Base-by-base conservation (phyloP, 148 eudicot species). In the Rhododendron kiyosumense region DNA sequence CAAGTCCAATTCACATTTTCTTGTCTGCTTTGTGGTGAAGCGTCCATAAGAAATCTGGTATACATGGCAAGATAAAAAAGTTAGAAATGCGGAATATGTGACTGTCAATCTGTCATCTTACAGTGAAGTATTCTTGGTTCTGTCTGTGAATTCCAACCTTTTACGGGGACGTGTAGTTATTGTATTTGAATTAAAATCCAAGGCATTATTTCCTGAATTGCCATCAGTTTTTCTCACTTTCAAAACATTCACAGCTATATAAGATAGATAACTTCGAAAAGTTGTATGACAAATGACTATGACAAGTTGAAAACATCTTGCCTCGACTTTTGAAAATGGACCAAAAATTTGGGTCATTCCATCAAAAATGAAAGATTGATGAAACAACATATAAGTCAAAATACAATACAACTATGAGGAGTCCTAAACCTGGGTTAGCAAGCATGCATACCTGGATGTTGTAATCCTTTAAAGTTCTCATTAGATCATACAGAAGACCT, bases 401-500 rank as follows among this genome's bases (percentile, higher is more conserved):
- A 9, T 22, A 9, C 52, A 22, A 41, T 78, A 78, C 12, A 78
- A 12, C 51, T 24, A 78, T 78, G 1, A 11, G 6, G 57, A 78
- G 30, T 77, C 4, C 49, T 20, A 77, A 22, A 43, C 20, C 48
- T 78, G 49, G 78, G 78, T 77, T 41, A 75, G 17, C 46, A 75
- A 74, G 46, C 78, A 36, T 38, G 51, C 77, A 34, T 88, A 92
- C 94, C 94, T 92, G 93, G 28, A 92, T 92, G 81, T 92, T 92
- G 85, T 91, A 95, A 85, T 96, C 99, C 87, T 96, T 96, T 67
- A 96, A 86, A 32, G 96, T 93, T 83, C 99, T 88, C 99, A 96
- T 94, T 34, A 95, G 91, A 84, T 96, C 98, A 69, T 95, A 95
- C 41, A 96, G 90, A 61, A 96, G 97, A 88, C 98, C 99, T 86